Conservation (phyloP, 75 land plant genomes). For the Pinus tabuliformis region DNA sequence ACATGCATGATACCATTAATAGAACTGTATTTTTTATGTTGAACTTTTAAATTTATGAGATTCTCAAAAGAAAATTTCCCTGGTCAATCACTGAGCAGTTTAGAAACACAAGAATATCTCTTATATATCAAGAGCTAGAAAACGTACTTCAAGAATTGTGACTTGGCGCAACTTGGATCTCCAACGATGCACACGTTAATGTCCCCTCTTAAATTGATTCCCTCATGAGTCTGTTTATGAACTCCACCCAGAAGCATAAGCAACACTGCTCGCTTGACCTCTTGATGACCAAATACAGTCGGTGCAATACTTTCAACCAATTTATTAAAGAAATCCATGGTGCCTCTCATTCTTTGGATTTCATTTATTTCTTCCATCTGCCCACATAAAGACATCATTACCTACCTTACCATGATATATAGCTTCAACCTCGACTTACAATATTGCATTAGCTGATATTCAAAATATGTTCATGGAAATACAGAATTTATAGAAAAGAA, state of each 20-base stretch:
- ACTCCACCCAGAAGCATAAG: slow-evolving; percentile 98
- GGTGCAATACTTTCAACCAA: slow-evolving; percentile 92
- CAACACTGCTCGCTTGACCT: slow-evolving; percentile 91
- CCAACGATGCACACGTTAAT: slow-evolving; percentile 98
- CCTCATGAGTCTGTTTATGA: slow-evolving; percentile 94
- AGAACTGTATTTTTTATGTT: too few relatives aligned
- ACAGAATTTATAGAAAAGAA: not conserved
- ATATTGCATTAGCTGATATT: not conserved
- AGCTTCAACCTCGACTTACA: too few relatives aligned
- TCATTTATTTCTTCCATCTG: slow-evolving; percentile 88
- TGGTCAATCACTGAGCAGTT: not conserved
- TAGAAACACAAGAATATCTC: not conserved
- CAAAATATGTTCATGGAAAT: not conserved
- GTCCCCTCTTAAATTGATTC: slow-evolving; percentile 96
- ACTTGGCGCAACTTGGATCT: slow-evolving; percentile 98
- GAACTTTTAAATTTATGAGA: not conserved
- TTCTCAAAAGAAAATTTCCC: not conserved
- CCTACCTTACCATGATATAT: not conserved
- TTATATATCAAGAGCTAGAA: not conserved
- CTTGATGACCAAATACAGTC: slow-evolving; percentile 97
- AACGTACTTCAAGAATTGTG: slow-evolving; percentile 83
- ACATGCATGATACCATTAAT: too few relatives aligned
- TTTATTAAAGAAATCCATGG: slow-evolving; percentile 90
- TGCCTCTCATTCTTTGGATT: slow-evolving; percentile 67
- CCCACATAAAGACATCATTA: not conserved